Percentiles rank a stretch among this genome's conserved stretches.
phyloP scores from a whole-genome alignment of 495 filamentous ascomycete species.

The Podospora anserina region DNA sequence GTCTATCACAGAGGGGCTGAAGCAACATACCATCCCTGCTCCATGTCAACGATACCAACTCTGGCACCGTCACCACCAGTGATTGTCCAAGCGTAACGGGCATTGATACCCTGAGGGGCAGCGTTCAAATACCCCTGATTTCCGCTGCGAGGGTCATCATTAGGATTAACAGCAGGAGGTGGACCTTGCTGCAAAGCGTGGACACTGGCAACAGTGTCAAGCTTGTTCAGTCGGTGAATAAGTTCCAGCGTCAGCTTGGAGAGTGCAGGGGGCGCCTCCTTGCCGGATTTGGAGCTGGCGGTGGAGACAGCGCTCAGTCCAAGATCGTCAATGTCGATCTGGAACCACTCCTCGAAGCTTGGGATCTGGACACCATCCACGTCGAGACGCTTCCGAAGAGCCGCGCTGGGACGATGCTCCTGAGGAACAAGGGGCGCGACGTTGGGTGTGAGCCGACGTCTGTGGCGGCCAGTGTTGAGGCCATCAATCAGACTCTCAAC shows the following conservation, averaged over 20 bases:
- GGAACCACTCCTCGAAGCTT: constrained; percentile 16
- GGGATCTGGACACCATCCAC: background rate
- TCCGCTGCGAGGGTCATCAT: constrained; percentile 13
- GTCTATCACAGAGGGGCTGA: background rate
- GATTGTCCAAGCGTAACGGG: constrained; percentile 20
- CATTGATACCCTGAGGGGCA: constrained; percentile 21
- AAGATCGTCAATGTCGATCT: constrained; percentile 3
- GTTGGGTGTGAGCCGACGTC: background rate
- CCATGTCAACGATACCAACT: constrained; percentile 19
- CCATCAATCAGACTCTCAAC: background rate
- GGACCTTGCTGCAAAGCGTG: constrained; percentile 11
- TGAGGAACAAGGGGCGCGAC: background rate
- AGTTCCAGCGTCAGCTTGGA: constrained; percentile 2
- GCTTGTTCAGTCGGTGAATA: constrained; percentile 9
- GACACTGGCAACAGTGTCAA: constrained; percentile 3
- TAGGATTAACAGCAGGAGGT: constrained; percentile 13
- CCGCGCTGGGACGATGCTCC: background rate
- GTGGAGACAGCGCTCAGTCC: background rate
- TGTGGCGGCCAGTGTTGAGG: background rate
- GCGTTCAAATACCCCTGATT: constrained; percentile 22
- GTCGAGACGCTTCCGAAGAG: background rate
- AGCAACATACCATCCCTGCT: constrained; percentile 22
- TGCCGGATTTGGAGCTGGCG: background rate
- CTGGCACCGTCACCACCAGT: constrained; percentile 18
- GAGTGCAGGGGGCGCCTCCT: background rate